Base-by-base conservation (phyloP, 2,329 filamentous ascomycete species). In the Botryosphaeria dothidea region DNA sequence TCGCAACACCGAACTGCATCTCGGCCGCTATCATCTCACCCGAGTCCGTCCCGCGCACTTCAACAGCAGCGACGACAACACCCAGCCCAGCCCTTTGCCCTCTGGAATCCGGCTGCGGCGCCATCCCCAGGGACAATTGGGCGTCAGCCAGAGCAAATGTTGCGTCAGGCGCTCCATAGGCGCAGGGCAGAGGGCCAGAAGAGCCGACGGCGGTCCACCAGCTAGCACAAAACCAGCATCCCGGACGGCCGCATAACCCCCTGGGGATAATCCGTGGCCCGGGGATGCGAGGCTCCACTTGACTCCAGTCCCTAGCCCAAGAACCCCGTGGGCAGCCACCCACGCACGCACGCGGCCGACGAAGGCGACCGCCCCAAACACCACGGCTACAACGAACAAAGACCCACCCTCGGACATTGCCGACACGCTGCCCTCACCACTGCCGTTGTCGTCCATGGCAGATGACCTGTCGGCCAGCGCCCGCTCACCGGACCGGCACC, bases 191-290 rank as follows among this genome's bases (percentile, higher is more conserved):
- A 43, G 27, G 36, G 29, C 6, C 23, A 31, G 3, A n/a, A 11
- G 8, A 17, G 38, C 27, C 27, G 23, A 25, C 17, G 29, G 49
- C 41, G 27, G 57, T 31, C 41, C 27, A 9, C 8, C 56, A 46
- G 41, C 61, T 56, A 63, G 48, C n/a, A 36, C 49, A 6, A 46
- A 64, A 64, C 61, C 27, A 56, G 61, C 38, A 64, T 56, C 27
- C 61, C 61, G 61, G 49, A n/a, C 38, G 36, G 25, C 54, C 54
- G 54, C 60, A 43, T 58, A 34, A 23, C 60, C 60, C 36, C 45
- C 23, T 43, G 60, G 5, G 23, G 60, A 21, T n/a, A 54, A 43
- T 17, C 60, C 60, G 38, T 36, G 36, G 23, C 29, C 13, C 43
- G 7, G 19, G 19, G 8, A 19, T 49, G 21, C 31, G 15, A 21